Conservation (phyloP, 2,329 filamentous ascomycete genomes). For the Neonectria neomacrospora region DNA sequence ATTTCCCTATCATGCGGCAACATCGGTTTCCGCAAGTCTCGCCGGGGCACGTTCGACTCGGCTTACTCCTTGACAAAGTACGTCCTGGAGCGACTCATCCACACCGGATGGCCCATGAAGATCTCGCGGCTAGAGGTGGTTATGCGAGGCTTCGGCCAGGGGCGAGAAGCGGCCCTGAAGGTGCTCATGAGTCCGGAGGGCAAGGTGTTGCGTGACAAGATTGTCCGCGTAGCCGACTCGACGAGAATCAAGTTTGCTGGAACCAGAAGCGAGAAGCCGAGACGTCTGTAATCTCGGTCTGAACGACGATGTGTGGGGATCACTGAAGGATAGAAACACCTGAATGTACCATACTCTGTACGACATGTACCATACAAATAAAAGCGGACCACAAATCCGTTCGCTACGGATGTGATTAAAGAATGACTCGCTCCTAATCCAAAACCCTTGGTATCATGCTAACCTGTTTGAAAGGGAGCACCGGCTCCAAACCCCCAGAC, state of each 20-base stretch:
- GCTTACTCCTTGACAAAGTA: conserved; percentile 90
- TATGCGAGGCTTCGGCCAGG: conserved; percentile 85
- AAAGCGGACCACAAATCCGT: conserved; percentile 34
- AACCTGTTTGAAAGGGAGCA: conserved; percentile 31
- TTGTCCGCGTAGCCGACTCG: conserved; percentile 83
- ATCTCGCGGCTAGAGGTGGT: conserved; percentile 84
- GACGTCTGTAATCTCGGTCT: conserved; percentile 69
- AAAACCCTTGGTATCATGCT: conserved; percentile 45
- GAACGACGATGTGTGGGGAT: conserved; percentile 22
- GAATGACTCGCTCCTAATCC: conserved; percentile 35
- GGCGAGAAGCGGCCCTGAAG: conserved; percentile 90
- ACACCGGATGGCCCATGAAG: conserved; percentile 79
- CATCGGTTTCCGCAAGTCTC: conserved; percentile 88
- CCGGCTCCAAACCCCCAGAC: conserved; percentile 38
- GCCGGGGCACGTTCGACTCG: conserved; percentile 86
- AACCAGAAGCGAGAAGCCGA: conserved; percentile 83
- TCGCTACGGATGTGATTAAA: conserved; percentile 28
- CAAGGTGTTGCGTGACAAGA: conserved; percentile 75
- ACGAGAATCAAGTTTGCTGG: conserved; percentile 97
- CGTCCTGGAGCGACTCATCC: conserved; percentile 84
- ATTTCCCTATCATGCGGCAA: conserved; percentile 86
- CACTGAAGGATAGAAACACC: conserved; percentile 29
- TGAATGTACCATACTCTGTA: conserved; percentile 52
- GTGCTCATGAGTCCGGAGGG: conserved; percentile 89
- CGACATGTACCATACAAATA: conserved; percentile 49